phyloP scores from a whole-genome alignment of 306 rosid genomes.

The Pterocarpus santalinus region DNA sequence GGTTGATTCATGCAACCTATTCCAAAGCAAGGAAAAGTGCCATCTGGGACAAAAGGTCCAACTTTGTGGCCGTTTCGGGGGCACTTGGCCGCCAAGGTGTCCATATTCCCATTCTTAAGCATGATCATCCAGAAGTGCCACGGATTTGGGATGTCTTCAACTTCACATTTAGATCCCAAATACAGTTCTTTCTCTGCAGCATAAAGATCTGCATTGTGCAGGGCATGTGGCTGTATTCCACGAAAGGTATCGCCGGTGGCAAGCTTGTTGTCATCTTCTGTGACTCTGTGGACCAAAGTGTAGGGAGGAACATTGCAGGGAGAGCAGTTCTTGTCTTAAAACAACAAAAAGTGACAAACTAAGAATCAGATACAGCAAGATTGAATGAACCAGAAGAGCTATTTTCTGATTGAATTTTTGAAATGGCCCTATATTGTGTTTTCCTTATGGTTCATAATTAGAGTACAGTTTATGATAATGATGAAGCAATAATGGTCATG shows the following conservation, averaged over 20 bases:
- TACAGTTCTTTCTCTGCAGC: slow-evolving; percentile 61
- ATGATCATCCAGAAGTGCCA: slow-evolving; percentile 9
- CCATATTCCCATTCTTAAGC: slow-evolving; percentile 47
- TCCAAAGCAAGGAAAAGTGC: slow-evolving; percentile 48
- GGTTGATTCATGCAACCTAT: slow-evolving; percentile 41
- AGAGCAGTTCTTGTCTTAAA: slow-evolving; percentile 52
- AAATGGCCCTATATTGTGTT: neutral
- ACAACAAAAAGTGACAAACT: neutral
- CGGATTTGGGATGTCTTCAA: slow-evolving; percentile 48
- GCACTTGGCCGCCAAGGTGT: slow-evolving; percentile 60
- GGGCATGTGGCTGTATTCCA: slow-evolving; percentile 48
- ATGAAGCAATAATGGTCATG: neutral
- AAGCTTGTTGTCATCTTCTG: slow-evolving; percentile 57
- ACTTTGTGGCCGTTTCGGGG: slow-evolving; percentile 56
- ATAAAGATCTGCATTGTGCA: slow-evolving; percentile 53
- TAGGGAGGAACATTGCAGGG: slow-evolving; percentile 46
- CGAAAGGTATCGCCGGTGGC: slow-evolving; percentile 53
- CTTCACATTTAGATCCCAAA: slow-evolving; percentile 60
- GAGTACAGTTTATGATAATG: neutral
- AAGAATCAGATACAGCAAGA: neutral
- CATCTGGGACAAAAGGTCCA: slow-evolving; percentile 48
- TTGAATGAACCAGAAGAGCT: neutral
- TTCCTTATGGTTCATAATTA: neutral
- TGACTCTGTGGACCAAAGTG: slow-evolving; percentile 59
- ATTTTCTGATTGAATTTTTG: too few species aligned